phyloP scores from a whole-genome alignment of 164 flowering plant species.

The Vitis amurensis region DNA sequence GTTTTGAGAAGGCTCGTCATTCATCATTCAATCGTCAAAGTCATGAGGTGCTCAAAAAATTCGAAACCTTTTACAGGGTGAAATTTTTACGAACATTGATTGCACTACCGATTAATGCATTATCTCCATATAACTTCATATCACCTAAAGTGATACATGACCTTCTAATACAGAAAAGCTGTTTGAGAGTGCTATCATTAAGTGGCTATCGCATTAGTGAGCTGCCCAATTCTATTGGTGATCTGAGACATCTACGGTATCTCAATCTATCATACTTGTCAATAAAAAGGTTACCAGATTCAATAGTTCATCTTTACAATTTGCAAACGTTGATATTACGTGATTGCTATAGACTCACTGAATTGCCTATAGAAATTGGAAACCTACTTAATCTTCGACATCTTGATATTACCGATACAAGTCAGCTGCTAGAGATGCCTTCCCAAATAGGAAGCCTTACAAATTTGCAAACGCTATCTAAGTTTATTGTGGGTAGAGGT shows the following conservation, averaged over 20 bases:
- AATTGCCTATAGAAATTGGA: neutral
- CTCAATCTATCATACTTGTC: neutral
- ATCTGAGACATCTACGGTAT: conserved; percentile 11
- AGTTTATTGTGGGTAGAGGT: neutral
- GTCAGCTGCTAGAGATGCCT: neutral
- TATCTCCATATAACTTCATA: too few species aligned
- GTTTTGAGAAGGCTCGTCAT: neutral
- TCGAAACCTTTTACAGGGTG: neutral
- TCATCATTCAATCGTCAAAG: neutral
- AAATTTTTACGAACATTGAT: neutral
- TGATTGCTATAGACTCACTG: neutral
- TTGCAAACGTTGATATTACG: conserved; percentile 1
- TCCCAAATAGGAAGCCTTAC: neutral
- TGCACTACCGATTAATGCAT: too few species aligned
- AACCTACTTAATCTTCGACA: neutral
- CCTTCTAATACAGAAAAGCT: too few species aligned
- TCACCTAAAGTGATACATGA: too few species aligned
- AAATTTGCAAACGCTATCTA: neutral
- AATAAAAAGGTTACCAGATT: neutral
- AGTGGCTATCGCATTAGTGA: too few species aligned
- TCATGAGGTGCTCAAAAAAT: neutral
- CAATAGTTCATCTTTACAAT: neutral
- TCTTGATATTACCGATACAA: neutral
- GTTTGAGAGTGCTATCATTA: too few species aligned
- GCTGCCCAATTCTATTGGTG: neutral